A percentile compares a stretch with the other conserved stretches of the same genome.
Conservation (phyloP, 139 green algal genomes). For the Picochlorum sp. region DNA sequence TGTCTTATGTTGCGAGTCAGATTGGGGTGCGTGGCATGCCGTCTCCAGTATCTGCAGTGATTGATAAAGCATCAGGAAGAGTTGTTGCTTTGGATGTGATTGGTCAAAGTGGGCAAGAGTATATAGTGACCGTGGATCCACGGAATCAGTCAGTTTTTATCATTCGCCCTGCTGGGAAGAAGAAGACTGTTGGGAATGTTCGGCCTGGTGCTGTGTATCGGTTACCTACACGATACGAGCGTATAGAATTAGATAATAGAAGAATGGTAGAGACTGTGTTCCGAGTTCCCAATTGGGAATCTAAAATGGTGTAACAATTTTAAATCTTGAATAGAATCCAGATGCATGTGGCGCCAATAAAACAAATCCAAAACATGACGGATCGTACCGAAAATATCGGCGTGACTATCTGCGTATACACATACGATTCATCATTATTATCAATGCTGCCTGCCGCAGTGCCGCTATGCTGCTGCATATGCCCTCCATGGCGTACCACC, state of each 20-base stretch:
- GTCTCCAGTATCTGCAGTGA: not conserved
- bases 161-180: not conserved
- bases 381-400: no score
- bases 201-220: not conserved
- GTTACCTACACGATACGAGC: not conserved
- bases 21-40: conserved; percentile 1
- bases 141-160: not conserved
- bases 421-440: no score
- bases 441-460: no score
- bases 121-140: conserved; percentile 6
- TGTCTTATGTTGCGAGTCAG: conserved; percentile 7
- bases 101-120: conserved; percentile 1
- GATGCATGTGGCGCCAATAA: no score
- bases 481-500: no score
- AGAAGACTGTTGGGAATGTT: not conserved
- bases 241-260: conserved; percentile 6
- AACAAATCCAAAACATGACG: no score
- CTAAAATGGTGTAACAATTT: not conserved
- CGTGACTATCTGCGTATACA: no score
- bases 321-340: no score
- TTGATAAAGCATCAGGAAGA: conserved; percentile 4
- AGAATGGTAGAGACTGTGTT: conserved; percentile 6
- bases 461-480: no score
- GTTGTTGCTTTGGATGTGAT: not conserved
- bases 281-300: conserved; percentile 2